phyloP scores from a whole-genome alignment of 345 rosid genomes.

The Gossypium bickii region DNA sequence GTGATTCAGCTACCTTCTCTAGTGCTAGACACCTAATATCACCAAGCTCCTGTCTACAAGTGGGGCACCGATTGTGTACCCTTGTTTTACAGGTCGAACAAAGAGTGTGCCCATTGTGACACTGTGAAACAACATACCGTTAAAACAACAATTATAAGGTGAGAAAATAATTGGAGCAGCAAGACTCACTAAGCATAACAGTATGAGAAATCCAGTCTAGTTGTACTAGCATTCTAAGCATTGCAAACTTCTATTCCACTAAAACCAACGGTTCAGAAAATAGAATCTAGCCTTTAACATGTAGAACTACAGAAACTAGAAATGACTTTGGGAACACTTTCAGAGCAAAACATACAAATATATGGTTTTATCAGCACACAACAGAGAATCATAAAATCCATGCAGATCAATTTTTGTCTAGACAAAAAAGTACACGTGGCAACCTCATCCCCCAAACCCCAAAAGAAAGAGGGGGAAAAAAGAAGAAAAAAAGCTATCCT shows the following conservation, averaged over 20 bases:
- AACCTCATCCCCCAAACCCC: neutral
- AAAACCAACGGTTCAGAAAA: neutral
- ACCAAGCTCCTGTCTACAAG: slow-evolving; percentile 98
- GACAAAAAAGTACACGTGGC: neutral
- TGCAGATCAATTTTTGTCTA: neutral
- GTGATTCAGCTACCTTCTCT: slow-evolving; percentile 92
- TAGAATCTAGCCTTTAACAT: neutral
- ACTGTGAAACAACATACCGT: slow-evolving; percentile 41
- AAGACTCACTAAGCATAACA: neutral
- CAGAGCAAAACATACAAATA: neutral
- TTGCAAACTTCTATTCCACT: neutral
- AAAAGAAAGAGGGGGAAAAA: too few relatives aligned
- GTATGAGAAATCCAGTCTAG: neutral
- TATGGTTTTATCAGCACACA: neutral
- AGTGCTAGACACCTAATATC: slow-evolving; percentile 89
- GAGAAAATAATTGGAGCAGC: neutral
- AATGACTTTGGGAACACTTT: neutral
- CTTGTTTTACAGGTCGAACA: slow-evolving; percentile 89
- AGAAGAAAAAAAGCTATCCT: neutral
- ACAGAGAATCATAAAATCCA: slow-evolving; percentile 1
- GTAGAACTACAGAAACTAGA: neutral
- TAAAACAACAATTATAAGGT: neutral
- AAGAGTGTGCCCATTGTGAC: slow-evolving; percentile 95
- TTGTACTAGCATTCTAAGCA: neutral
- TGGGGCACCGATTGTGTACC: slow-evolving; percentile 90